phyloP scores from a whole-genome alignment of 2,329 filamentous ascomycete genomes.

The Fusarium nematophilum region DNA sequence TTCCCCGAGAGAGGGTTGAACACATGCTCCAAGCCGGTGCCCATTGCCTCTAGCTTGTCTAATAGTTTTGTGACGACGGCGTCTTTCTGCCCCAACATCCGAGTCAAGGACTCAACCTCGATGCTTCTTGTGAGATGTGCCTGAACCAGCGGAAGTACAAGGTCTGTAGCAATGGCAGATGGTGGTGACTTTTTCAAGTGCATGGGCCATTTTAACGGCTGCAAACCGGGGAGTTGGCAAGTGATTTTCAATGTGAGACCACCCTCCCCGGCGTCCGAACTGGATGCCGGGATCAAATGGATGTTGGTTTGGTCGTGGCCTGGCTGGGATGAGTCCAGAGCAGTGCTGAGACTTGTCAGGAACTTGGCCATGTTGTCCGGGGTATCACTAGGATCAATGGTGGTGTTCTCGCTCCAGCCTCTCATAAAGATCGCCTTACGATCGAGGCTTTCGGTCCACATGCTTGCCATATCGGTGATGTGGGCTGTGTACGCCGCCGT shows the following conservation, averaged over 20 bases:
- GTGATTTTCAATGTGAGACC: slow-evolving; percentile 65
- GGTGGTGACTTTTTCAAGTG: slow-evolving; percentile 60
- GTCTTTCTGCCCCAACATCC: slow-evolving; percentile 62
- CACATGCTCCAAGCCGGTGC: slow-evolving; percentile 63
- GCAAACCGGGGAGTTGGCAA: slow-evolving; percentile 72
- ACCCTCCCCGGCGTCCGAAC: slow-evolving; percentile 51
- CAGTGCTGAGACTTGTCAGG: slow-evolving; percentile 69
- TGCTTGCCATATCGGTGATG: slow-evolving; percentile 76
- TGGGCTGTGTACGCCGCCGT: slow-evolving; percentile 70
- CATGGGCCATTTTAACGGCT: slow-evolving; percentile 74
- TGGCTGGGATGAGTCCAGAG: slow-evolving; percentile 59
- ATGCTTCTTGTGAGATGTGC: slow-evolving; percentile 54
- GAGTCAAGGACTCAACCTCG: slow-evolving; percentile 57
- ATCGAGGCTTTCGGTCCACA: slow-evolving; percentile 78
- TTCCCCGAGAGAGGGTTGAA: slow-evolving; percentile 64
- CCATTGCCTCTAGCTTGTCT: slow-evolving; percentile 65
- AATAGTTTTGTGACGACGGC: slow-evolving; percentile 60
- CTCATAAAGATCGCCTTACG: slow-evolving; percentile 71
- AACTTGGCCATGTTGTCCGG: slow-evolving; percentile 75
- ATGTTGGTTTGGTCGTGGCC: slow-evolving; percentile 59
- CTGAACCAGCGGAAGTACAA: slow-evolving; percentile 65
- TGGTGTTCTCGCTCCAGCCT: slow-evolving; percentile 71
- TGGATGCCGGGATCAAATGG: slow-evolving; percentile 51
- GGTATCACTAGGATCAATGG: slow-evolving; percentile 79
- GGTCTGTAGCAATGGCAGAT: slow-evolving; percentile 57